phyloP scores from a whole-genome alignment of 768 basidiomycete genomes.

The Serendipita sp. region DNA sequence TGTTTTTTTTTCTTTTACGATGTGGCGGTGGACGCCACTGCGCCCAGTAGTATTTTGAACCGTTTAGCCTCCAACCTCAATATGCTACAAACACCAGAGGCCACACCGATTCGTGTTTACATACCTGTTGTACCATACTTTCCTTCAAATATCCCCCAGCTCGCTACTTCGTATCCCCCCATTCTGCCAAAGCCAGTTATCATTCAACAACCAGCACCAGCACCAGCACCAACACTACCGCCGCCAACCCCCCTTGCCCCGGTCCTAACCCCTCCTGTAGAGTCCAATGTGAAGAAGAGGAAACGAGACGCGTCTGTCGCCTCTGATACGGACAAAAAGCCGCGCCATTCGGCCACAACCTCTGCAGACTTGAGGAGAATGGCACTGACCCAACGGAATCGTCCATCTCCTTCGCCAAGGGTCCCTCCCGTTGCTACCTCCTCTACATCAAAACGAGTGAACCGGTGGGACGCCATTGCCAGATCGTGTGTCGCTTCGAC shows the following conservation, averaged over 20 bases:
- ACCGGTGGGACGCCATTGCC: neutral
- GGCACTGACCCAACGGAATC: neutral
- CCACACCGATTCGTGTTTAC: neutral
- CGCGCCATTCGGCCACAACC: neutral
- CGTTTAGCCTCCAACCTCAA: neutral
- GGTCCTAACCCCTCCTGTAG: neutral
- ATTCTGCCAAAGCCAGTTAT: neutral
- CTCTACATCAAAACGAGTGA: neutral
- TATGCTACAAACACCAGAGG: neutral
- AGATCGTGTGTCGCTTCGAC: neutral
- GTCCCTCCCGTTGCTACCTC: neutral
- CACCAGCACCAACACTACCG: neutral
- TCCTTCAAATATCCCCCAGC: neutral
- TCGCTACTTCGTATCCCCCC: neutral
- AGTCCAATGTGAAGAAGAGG: neutral
- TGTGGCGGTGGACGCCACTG: neutral
- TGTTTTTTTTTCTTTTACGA: neutral
- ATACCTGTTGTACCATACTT: too few relatives aligned
- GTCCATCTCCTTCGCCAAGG: neutral
- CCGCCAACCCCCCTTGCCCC: neutral
- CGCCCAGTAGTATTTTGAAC: neutral
- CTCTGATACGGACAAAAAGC: neutral
- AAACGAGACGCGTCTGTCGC: neutral
- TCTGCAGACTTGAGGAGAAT: neutral
- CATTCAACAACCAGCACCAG: too few relatives aligned